These are phyloP conservation scores for Pelagophyceae sp. DNA, from an alignment of 352 stramenopile genomes.

Conservation along the genomic window DNA sequence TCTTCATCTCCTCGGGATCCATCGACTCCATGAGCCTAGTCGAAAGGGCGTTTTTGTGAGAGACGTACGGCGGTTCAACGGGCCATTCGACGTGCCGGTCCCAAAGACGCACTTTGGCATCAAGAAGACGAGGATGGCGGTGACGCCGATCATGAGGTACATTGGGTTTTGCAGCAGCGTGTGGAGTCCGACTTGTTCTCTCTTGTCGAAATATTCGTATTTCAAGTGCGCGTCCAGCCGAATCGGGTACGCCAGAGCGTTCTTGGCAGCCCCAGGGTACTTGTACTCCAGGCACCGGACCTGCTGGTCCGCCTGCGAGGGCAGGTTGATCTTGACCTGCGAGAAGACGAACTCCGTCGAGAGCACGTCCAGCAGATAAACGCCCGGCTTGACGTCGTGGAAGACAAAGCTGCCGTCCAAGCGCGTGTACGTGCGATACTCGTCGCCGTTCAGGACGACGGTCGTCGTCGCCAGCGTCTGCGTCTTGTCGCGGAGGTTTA, in stretches of 20 bases:
- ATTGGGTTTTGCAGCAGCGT: conserved; percentile 32
- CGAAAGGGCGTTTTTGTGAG: neutral
- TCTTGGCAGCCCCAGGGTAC: conserved; percentile 5
- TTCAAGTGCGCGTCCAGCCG: neutral
- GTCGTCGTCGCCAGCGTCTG: neutral
- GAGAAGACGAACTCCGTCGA: conserved; percentile 1
- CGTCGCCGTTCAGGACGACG: neutral
- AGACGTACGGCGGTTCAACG: no score
- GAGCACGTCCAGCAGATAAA: conserved; percentile 16
- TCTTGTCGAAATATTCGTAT: conserved; percentile 25
- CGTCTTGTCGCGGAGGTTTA: neutral
- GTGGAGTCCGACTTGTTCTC: conserved; percentile 22
- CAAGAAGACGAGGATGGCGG: conserved; percentile 21
- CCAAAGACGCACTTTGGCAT: conserved; percentile 29
- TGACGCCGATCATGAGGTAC: conserved; percentile 25
- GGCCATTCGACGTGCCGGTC: no score
- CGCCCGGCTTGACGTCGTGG: conserved; percentile 10
- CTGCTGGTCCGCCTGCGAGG: neutral
- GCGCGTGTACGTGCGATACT: conserved; percentile 3
- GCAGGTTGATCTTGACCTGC: conserved; percentile 18
- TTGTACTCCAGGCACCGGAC: conserved; percentile 11
- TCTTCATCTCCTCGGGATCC: conserved; percentile 33
- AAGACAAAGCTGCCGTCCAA: conserved; percentile 5
- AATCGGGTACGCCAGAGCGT: neutral
- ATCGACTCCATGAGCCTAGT: conserved; percentile 22